Evolutionary conservation across 768 basidiomycete species (phyloP), one percentile per base, ranked within the genome.

Genomic region (Phylloporus arenicola): DNA sequence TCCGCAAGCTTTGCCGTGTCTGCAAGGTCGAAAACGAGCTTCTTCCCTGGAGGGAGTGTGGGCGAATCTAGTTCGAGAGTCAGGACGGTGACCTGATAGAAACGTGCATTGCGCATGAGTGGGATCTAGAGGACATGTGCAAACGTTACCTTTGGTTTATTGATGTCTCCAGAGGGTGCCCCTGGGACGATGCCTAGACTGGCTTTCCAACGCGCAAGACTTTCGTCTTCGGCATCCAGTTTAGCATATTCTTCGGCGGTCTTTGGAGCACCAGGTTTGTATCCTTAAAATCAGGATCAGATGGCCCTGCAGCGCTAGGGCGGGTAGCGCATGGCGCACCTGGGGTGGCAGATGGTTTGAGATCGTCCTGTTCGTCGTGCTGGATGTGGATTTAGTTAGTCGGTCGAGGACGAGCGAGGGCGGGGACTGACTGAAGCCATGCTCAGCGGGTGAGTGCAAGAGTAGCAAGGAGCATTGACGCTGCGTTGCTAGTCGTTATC

Each of bases 151-250:
- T 89, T 90, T 45, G 88, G 87, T 13, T 80, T 81, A 57, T 53
- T 69, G 13, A 72, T 65, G 50, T 72, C 62, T 17, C 64, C 70
- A 13, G 43, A 25, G 4, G 64, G 24, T 17, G 65, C 73, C 25
- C 79, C 83, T 30, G 81, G 76, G 45, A 79, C 77, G 53, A 97
- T 83, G 47, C 95, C 95, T 24, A 98, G 77, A 47, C 86, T 92
- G 34, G 90, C 91, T 68, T 98, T 98, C 95, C 95, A 98, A 56
- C 92, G 84, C 29, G 86, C 84, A 60, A 98, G 78, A 67, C 89
- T 92, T 70, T 96, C 94, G 66, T 97, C 94, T 54, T 88, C 77
- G 27, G 86, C 84, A 70, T 96, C 94, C 39, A 95, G 80, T 34
- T 83, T 71, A 22, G 89, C 86, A 40, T 91, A 89, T 66, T 94